Evolutionary conservation across 495 filamentous ascomycete species (phyloP).

Genomic region (Penicillium bialowiezense): DNA sequence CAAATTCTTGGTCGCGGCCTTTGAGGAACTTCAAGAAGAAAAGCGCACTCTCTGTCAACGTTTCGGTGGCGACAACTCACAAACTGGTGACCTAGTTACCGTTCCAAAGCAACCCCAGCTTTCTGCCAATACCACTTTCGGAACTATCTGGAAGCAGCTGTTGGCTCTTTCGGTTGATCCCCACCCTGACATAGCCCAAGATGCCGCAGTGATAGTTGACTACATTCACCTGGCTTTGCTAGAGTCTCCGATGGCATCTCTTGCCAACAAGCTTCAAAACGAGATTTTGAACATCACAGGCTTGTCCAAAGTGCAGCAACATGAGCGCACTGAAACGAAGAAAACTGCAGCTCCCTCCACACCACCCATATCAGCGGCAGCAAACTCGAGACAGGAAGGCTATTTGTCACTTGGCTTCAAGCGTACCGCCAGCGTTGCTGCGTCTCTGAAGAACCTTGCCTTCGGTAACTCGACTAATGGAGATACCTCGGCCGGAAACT

Average conservation of each 20-base stretch:
- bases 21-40: slow-evolving; percentile 86
- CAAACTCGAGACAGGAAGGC: slow-evolving; percentile 56
- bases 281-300: slow-evolving; percentile 64
- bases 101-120: slow-evolving; percentile 41
- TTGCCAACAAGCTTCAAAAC: slow-evolving; percentile 70
- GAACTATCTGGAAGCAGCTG: slow-evolving; percentile 90
- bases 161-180: slow-evolving; percentile 89
- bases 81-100: slow-evolving; percentile 6
- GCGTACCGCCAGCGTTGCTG: slow-evolving; percentile 70
- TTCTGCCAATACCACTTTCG: slow-evolving; percentile 84
- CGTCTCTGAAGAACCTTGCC: slow-evolving; percentile 65
- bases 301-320: slow-evolving; percentile 43
- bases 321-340: slow-evolving; percentile 38
- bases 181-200: slow-evolving; percentile 86
- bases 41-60: slow-evolving; percentile 60
- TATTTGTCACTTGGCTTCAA: slow-evolving; percentile 63
- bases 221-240: slow-evolving; percentile 75
- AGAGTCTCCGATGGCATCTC: slow-evolving; percentile 67
- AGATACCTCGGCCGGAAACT: slow-evolving; percentile 26
- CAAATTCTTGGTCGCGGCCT: slow-evolving; percentile 88
- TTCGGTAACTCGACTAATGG: slow-evolving; percentile 47
- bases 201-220: slow-evolving; percentile 78
- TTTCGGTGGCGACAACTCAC: slow-evolving; percentile 25
- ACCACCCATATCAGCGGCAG: slow-evolving; percentile 39
- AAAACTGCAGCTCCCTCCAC: slow-evolving; percentile 46